Evolutionary conservation across 352 stramenopile species (phyloP), one percentile per base, ranked within the genome.

Genomic region (Globisporangium carolinianum): DNA sequence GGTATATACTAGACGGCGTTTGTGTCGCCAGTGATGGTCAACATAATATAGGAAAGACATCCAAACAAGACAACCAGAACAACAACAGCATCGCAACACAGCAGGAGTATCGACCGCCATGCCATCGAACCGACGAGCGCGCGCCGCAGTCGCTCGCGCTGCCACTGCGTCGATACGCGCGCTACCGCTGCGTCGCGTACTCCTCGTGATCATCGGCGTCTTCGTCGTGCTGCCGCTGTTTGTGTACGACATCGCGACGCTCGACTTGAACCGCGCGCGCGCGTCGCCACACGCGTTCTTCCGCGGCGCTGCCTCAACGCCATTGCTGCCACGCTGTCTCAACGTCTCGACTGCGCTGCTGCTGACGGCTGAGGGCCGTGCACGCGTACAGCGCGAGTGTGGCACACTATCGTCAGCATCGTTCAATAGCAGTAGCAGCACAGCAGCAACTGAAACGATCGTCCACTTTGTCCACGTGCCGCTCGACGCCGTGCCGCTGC

Each of bases 391-490:
- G 17, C 12, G 8, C 46, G 35, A 58, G 14, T 57, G 58, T 32
- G 38, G 48, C 35, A 17, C 24, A 24, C 24, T 24, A 24, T 24
- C 24, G 24, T 24, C 24, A 24, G 4, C 14, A 4, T 17, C 10
- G 6, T n/a, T 6, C 42, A 47, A 5, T 10, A 47, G 48, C 50
- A 46, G 2, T 5, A 41, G 35, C 17, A 47, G 32, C 17, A 39
- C 9, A 7, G 6, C 9, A 24, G 15, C 8, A n/a, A 14, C 35
- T 6, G 12, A 45, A 18, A 10, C 15, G 8, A 51, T 76, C 11
- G 61, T 75, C 32, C 71, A 80, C 56, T 77, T 77, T 48, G 55
- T 71, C 2, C 53, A 80, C 47, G 66, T 75, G 11, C 53, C 66
- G 18, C 43, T 70, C 41, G 53, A 72, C 49, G 58, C 55, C 7